A percentile compares a stretch with the other conserved stretches of the same genome.
phyloP scores from a whole-genome alignment of 1,139 yeast genomes.

The Spathaspora sp. region DNA sequence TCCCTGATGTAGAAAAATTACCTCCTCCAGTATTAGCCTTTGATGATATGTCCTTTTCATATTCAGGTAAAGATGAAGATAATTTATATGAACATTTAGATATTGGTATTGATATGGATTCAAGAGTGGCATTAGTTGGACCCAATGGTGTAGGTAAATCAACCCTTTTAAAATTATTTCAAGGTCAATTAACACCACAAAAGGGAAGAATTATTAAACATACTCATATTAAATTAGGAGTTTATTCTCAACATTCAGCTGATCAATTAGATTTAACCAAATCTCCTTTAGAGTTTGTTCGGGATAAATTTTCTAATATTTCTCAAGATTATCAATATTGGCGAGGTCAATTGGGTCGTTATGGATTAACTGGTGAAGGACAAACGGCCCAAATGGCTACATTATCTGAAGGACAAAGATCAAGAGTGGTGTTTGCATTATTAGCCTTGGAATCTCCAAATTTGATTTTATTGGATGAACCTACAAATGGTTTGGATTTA shows the following conservation, averaged over 20 bases:
- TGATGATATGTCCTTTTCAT: slow-evolving; percentile 91
- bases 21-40: slow-evolving; percentile 99
- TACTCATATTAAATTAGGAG: slow-evolving; percentile 97
- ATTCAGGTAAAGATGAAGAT: slow-evolving; percentile 84
- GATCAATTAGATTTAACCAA: slow-evolving; percentile 96
- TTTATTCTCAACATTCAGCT: slow-evolving; percentile 97
- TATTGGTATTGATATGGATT: slow-evolving; percentile 99
- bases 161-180: slow-evolving; percentile 92
- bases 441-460: slow-evolving; percentile 95
- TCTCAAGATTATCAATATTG: slow-evolving; percentile 99
- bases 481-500: slow-evolving; percentile 98
- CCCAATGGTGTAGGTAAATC: slow-evolving; percentile 99
- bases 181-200: slow-evolving; percentile 88
- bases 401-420: slow-evolving; percentile 97
- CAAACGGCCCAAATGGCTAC: slow-evolving; percentile 99
- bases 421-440: slow-evolving; percentile 96
- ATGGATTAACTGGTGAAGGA: slow-evolving; percentile 98
- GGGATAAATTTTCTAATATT: slow-evolving; percentile 83
- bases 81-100: slow-evolving; percentile 87
- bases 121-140: slow-evolving; percentile 96
- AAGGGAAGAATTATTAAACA: slow-evolving; percentile 95
- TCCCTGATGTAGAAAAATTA: slow-evolving; percentile 93
- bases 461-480: slow-evolving; percentile 94
- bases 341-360: slow-evolving; percentile 98
- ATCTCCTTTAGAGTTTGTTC: slow-evolving; percentile 93